phyloP scores from a whole-genome alignment of 352 stramenopile species.

The Pythium oligandrum region DNA sequence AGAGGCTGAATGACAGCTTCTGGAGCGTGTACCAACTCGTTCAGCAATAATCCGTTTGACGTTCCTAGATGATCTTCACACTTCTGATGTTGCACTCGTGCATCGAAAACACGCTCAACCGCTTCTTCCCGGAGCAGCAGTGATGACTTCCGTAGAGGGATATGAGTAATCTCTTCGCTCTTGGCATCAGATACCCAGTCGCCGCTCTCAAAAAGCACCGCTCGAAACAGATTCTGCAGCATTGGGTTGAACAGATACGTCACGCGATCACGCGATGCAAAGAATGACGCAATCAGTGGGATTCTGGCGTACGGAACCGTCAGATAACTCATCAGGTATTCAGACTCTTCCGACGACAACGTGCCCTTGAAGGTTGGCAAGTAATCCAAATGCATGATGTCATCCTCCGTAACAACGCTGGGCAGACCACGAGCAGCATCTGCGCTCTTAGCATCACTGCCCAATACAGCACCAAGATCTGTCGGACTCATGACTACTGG shows the following conservation, averaged over 20 bases:
- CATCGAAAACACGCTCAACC: constrained; percentile 68
- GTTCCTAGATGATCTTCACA: constrained; percentile 91
- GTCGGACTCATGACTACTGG: constrained; percentile 77
- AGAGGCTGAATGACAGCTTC: constrained; percentile 77
- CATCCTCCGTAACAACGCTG: constrained; percentile 90
- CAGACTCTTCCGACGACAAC: constrained; percentile 94
- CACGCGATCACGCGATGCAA: constrained; percentile 88
- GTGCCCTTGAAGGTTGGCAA: constrained; percentile 96
- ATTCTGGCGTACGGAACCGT: constrained; percentile 98
- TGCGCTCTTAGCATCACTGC: constrained; percentile 44
- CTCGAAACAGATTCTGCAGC: constrained; percentile 80
- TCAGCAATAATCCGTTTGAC: constrained; percentile 95
- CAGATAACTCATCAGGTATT: constrained; percentile 98
- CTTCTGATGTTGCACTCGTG: constrained; percentile 68
- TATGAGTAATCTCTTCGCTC: constrained; percentile 61
- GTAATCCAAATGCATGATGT: constrained; percentile 96
- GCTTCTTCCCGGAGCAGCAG: constrained; percentile 78
- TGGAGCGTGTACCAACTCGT: constrained; percentile 96
- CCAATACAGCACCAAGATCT: constrained; percentile 51
- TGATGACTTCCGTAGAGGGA: constrained; percentile 80
- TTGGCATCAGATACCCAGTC: constrained; percentile 73
- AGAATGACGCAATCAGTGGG: constrained; percentile 97
- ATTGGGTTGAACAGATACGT: constrained; percentile 86
- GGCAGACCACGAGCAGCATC: constrained; percentile 20
- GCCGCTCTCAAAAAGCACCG: constrained; percentile 87